phyloP scores from a whole-genome alignment of 2,329 filamentous ascomycete species.

The Paramyrothecium roridum region DNA sequence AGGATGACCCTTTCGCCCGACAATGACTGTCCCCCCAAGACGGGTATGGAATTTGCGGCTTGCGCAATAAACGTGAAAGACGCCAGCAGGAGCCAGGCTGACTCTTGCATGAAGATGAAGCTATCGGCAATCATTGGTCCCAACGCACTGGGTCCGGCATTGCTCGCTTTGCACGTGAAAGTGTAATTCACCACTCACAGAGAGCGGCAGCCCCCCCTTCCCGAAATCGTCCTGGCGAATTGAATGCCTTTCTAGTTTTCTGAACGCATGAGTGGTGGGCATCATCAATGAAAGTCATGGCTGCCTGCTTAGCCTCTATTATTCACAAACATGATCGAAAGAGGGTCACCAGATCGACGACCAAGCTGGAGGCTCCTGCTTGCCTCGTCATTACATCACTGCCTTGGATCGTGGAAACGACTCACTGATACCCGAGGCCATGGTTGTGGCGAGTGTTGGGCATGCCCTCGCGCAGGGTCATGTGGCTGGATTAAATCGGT shows the following conservation, averaged over 20 bases:
- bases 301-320: neutral
- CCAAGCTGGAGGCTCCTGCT: no score
- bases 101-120: neutral
- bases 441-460: neutral
- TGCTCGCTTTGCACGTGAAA: neutral
- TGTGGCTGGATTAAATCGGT: neutral
- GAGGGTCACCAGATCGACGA: neutral
- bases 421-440: neutral
- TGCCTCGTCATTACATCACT: neutral
- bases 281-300: neutral
- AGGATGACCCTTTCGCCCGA: no score
- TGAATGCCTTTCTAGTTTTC: neutral
- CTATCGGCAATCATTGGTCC: neutral
- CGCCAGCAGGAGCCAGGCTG: neutral
- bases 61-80: no score
- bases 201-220: neutral
- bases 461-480: neutral
- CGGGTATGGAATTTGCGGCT: no score
- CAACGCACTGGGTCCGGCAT: neutral
- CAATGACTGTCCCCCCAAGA: no score
- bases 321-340: neutral
- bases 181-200: neutral
- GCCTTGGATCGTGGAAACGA: neutral
- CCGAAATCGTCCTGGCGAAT: neutral
- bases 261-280: neutral